phyloP scores from a whole-genome alignment of 208 protist species.

The Tritrichomonas foetus region DNA sequence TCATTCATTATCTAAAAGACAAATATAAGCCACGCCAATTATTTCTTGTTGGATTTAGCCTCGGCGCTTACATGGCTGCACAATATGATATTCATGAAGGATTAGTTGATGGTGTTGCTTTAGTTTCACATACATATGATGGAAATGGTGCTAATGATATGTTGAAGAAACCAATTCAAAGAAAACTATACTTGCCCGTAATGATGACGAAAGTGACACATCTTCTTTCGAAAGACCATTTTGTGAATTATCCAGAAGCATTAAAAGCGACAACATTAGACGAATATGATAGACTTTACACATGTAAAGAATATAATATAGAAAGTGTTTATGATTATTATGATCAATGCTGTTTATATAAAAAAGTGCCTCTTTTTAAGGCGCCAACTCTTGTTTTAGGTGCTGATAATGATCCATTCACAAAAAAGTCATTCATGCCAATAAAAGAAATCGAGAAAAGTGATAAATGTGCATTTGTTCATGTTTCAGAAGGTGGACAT shows the following conservation, averaged over 20 bases:
- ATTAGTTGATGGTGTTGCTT: not conserved
- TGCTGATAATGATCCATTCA: constrained; percentile 37
- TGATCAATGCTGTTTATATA: not conserved
- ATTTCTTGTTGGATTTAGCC: not conserved
- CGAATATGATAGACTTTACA: not conserved
- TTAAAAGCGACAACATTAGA: not conserved
- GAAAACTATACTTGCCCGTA: not conserved
- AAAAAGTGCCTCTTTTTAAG: not conserved
- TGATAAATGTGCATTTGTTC: not conserved
- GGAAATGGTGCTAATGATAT: not conserved
- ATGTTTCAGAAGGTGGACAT: not conserved
- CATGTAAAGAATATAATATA: not conserved
- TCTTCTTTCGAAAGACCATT: not conserved
- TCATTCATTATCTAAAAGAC: not conserved
- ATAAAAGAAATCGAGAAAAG: not conserved
- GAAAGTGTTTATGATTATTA: not conserved
- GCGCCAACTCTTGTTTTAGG: not conserved
- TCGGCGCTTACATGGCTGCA: not conserved
- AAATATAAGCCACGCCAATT: not conserved
- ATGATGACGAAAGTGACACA: not conserved
- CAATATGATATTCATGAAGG: not conserved
- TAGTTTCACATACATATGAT: not conserved
- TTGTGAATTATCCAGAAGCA: not conserved
- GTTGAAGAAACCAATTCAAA: not conserved
- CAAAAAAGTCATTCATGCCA: not conserved